Evolutionary conservation across 192 early-diverging fungal species (phyloP), one percentile per base, ranked within the genome.

Genomic region (Coemansia sp.): DNA sequence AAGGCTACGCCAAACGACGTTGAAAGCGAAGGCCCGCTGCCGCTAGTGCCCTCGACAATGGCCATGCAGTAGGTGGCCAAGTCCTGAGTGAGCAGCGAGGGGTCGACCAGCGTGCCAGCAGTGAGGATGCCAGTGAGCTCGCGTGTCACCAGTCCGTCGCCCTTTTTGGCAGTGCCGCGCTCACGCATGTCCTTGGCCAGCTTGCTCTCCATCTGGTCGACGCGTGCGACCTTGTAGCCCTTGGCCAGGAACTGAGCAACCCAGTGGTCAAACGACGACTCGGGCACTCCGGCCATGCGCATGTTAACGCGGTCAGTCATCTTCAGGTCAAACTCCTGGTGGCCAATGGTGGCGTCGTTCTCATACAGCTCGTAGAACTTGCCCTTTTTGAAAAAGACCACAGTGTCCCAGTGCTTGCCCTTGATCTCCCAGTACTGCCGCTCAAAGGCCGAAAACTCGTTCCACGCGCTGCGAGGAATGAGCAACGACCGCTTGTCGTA

Each of bases 341-440:
- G 95, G 29, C 95, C 97, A 73, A 99, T 94, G 50, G 97, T 92
- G 2, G 98, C 98, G 72, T 99, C 98, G 53, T 95, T 95, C 78
- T 99, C 97, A 70, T 98, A 99, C n/a, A 99, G 85, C 80, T 99
- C 97, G 76, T 91, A 97, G 62, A 98, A 98, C 80, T 98, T 98
- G 68, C 97, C 96, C 87, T 99, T 99, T 71, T 99, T 99, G 87
- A 98, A 99, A 74, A 98, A 98, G 15, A 98, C 96, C 18, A 95
- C 91, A 0, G 92, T 93, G 75, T 98, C 95, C 92, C 95, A 99
- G 64, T 95, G 89, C 68, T 91, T 87, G 67, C 82, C 78, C 80
- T 99, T 99, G 76, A 99, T 96, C 84, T 97, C 94, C 98, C 98
- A 99, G 79, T 93, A 99, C 83, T 99, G 98, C 46, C 89, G 87